Evolutionary conservation across 2,329 filamentous ascomycete genomes (phyloP).

Genomic region (Epichloe bromicola): DNA sequence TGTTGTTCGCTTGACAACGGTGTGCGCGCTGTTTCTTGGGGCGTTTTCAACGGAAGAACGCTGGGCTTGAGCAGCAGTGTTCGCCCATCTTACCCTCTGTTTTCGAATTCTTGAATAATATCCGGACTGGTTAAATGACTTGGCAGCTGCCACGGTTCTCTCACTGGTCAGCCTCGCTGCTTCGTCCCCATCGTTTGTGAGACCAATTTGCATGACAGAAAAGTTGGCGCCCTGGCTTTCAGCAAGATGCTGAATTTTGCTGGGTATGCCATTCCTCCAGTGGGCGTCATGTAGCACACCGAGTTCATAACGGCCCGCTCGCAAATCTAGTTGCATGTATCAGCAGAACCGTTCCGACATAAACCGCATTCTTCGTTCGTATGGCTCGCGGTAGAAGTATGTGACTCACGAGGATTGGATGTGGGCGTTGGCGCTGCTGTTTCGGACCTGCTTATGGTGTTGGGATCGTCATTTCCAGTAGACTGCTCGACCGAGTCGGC

Average conservation of each 20-base stretch:
- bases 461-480: neutral
- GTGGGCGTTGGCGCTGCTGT: neutral
- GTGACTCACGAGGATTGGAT: neutral
- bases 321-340: neutral
- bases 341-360: neutral
- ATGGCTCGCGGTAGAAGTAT: neutral
- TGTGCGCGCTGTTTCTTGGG: neutral
- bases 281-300: slow-evolving; percentile 16
- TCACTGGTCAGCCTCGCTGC: slow-evolving; percentile 50
- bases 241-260: slow-evolving; percentile 47
- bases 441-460: neutral
- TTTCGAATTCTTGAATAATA: slow-evolving; percentile 34
- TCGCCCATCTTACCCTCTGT: slow-evolving; percentile 3
- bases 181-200: slow-evolving; percentile 35
- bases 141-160: slow-evolving; percentile 44
- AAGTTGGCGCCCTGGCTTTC: slow-evolving; percentile 47
- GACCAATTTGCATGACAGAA: slow-evolving; percentile 48
- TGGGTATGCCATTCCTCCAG: slow-evolving; percentile 43
- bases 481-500: neutral
- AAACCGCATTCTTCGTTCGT: neutral
- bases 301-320: neutral
- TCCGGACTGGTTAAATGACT: slow-evolving; percentile 38
- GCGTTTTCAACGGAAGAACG: neutral
- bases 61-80: neutral
- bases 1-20: slow-evolving; percentile 4